Conservation (phyloP, 192 early-diverging fungal genomes). For the Funneliformis mosseae region DNA sequence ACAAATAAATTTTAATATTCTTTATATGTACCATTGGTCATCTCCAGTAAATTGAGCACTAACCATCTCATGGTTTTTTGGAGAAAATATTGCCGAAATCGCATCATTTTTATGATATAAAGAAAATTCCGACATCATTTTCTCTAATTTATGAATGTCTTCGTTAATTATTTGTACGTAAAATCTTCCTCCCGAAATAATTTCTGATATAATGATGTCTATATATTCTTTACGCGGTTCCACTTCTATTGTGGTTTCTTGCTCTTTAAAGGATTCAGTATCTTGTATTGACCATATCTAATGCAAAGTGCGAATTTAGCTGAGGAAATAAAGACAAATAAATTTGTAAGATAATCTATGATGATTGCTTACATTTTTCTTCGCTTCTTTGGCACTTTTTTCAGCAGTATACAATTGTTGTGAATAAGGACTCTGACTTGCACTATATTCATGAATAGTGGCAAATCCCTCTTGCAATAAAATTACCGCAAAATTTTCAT, state of each 20-base stretch:
- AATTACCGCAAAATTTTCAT: constrained; percentile 70
- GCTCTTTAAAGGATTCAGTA: constrained; percentile 46
- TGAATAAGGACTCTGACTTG: constrained; percentile 75
- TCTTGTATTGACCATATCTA: constrained; percentile 49
- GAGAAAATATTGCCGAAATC: constrained; percentile 43
- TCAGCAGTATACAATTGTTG: constrained; percentile 78
- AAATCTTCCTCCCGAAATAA: constrained; percentile 58
- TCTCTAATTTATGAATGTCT: constrained; percentile 70
- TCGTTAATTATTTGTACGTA: constrained; percentile 66
- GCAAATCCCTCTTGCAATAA: constrained; percentile 84
- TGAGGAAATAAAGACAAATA: not conserved
- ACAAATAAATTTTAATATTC: not conserved
- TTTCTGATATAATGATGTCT: constrained; percentile 74
- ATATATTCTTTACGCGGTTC: constrained; percentile 70
- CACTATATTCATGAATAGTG: constrained; percentile 81
- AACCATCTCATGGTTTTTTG: constrained; percentile 70
- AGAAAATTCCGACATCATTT: constrained; percentile 82
- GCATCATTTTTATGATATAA: constrained; percentile 54
- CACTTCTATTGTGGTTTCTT: constrained; percentile 48
- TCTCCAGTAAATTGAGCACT: constrained; percentile 88
- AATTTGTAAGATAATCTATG: not conserved
- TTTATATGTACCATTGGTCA: constrained; percentile 74
- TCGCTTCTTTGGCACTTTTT: constrained; percentile 66
- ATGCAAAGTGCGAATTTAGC: not conserved
- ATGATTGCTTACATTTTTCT: constrained; percentile 67